Base-by-base conservation (phyloP, 2,329 filamentous ascomycete species). In the Trichoderma afroharzianum region DNA sequence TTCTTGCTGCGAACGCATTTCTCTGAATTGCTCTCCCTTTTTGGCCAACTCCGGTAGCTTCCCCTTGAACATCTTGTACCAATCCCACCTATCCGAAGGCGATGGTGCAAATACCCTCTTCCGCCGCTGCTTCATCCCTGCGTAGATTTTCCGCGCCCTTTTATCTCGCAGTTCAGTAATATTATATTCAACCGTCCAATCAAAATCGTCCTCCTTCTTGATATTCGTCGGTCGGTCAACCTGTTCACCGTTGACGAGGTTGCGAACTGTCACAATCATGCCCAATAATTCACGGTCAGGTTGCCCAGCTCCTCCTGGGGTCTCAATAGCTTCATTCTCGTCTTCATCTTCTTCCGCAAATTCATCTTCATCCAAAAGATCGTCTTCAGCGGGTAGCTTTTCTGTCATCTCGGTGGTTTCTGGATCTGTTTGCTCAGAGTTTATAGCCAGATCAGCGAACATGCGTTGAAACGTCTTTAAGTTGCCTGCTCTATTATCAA, bases 161-260 rank as follows among this genome's bases (percentile, higher is more conserved):
- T 79, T 73, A 3, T 75, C 74, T 0, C 80, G 67, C 2, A 94
- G 83, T 74, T 95, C 92, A 59, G 87, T 86, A 62, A 98, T 82
- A 43, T 90, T 86, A 80, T 97, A 98, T 76, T 96, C 89, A n/a
- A 98, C 83, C 0, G 82, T 80, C 95, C 95, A 98, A 74, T 89
- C 71, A 78, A 80, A 71, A 0, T 6, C 11, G 24, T 15, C 76
- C 36, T 0, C 66, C 15, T 69, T 53, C 15, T 61, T 69, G 80
- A 59, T 91, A 78, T 15, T 81, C 74, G 0, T 53, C 2, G 94
- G 92, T 3, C 94, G 90, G 0, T 83, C 78, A 1, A 93, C 88
- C 68, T 87, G 86, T 14, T 83, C 68, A 21, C 88, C 90, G 77
- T 96, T 91, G 68, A 97, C 87, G 74, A 87, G 88, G 83, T 93